Percentiles rank a stretch among this genome's conserved stretches.
Evolutionary conservation across 352 stramenopile genomes (phyloP).

Genomic region (Globisporangium uncinulatum): DNA sequence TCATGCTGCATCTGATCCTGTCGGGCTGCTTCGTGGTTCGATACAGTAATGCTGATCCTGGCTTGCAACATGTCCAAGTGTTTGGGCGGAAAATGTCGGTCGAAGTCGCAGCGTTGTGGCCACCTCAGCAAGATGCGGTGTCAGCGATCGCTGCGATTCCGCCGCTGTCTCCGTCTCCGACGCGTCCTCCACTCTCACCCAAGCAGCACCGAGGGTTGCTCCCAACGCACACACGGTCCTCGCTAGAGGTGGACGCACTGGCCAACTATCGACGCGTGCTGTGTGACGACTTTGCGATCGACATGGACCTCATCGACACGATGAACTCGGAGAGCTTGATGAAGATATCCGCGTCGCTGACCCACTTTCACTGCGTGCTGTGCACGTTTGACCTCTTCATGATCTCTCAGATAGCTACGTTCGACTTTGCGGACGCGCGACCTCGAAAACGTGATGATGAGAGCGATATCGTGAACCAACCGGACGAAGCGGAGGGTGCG

Average conservation of each 20-base stretch:
- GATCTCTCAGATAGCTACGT: conserved; percentile 15
- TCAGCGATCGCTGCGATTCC: conserved; percentile 11
- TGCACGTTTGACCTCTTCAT: conserved; percentile 58
- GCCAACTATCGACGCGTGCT: conserved; percentile 45
- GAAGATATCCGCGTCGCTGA: conserved; percentile 52
- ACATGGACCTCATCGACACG: conserved; percentile 59
- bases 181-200: conserved; percentile 11
- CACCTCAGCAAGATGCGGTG: conserved; percentile 20
- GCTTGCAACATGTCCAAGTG: conserved; percentile 43
- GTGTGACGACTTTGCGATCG: conserved; percentile 68
- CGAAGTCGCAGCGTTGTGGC: conserved; percentile 52
- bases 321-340: conserved; percentile 29
- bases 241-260: conserved; percentile 3
- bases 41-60: conserved; percentile 36
- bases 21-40: conserved; percentile 55
- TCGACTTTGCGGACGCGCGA: conserved; percentile 7
- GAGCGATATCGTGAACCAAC: neutral
- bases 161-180: conserved; percentile 16
- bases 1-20: conserved; percentile 43
- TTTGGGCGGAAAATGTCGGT: conserved; percentile 72
- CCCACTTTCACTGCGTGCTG: conserved; percentile 63
- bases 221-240: neutral
- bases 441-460: neutral
- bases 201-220: neutral
- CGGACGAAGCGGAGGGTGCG: neutral